These are phyloP conservation scores for Hemisphaericaspora subhashii DNA, from an alignment of 1,139 yeast species.

Conservation along the genomic window DNA sequence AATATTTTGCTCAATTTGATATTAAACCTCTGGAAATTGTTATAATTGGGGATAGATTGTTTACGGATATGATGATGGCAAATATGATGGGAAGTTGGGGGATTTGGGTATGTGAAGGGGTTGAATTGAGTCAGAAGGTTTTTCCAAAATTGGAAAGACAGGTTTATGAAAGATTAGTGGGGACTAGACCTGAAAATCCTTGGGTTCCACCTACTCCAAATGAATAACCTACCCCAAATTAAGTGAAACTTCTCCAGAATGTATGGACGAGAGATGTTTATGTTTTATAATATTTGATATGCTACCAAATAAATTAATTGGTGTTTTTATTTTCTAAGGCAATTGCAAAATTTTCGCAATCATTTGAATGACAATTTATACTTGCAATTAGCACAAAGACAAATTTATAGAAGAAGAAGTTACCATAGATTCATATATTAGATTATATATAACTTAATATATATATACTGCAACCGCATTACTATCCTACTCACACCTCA, in stretches of 20 bases:
- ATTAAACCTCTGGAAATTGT: constrained; percentile 68
- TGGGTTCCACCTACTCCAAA: constrained; percentile 30
- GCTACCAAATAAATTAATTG: neutral
- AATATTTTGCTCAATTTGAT: constrained; percentile 51
- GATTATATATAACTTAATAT: neutral
- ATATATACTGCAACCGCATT: neutral
- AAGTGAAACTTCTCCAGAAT: too few relatives aligned
- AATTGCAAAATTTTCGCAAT: too few relatives aligned
- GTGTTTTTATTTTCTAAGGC: neutral
- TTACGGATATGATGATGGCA: constrained; percentile 93
- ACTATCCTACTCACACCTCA: too few relatives aligned
- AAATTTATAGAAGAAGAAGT: neutral
- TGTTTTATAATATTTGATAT: neutral
- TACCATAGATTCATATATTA: neutral
- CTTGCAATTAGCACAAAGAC: neutral
- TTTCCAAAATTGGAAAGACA: constrained; percentile 56
- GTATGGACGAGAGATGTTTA: neutral
- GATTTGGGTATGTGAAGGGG: constrained; percentile 82
- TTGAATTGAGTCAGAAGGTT: constrained; percentile 49
- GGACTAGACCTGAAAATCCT: constrained; percentile 21
- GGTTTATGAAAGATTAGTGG: constrained; percentile 33
- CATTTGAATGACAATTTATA: too few relatives aligned
- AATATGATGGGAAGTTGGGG: constrained; percentile 89
- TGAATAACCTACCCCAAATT: neutral
- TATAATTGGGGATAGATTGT: constrained; percentile 84